Evolutionary conservation across 2,329 filamentous ascomycete species (phyloP).

Genomic region (Colletotrichum echinochloae): DNA sequence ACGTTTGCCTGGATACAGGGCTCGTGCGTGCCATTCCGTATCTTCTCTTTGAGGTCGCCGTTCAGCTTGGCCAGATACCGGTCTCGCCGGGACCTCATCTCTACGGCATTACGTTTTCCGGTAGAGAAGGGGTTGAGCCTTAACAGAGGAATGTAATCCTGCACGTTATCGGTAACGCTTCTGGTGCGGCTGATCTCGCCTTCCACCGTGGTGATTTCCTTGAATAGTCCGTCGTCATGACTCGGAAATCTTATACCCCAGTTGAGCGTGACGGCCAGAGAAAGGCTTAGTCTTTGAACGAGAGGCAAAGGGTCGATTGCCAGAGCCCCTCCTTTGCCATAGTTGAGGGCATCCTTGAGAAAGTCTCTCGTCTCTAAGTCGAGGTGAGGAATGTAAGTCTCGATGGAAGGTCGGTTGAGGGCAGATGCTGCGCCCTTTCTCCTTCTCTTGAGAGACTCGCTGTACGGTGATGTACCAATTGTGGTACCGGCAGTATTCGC

Average conservation of each 20-base stretch:
- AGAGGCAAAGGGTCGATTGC: conserved; percentile 72
- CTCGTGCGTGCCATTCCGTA: conserved; percentile 67
- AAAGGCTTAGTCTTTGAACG: conserved; percentile 73
- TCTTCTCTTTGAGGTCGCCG: conserved; percentile 41
- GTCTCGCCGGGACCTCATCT: conserved; percentile 42
- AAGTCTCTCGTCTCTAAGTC: conserved; percentile 66
- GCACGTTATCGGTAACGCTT: conserved; percentile 43
- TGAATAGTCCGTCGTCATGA: conserved; percentile 37
- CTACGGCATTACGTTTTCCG: conserved; percentile 27
- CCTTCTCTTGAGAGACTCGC: conserved; percentile 73
- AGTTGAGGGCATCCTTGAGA: conserved; percentile 70
- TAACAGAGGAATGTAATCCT: conserved; percentile 44
- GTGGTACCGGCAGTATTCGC: conserved; percentile 47
- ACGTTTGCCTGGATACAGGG: conserved; percentile 76
- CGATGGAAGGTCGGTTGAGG: conserved; percentile 72
- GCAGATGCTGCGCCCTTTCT: conserved; percentile 76
- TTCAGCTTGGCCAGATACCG: conserved; percentile 42
- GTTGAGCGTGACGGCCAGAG: conserved; percentile 73
- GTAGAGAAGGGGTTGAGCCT: conserved; percentile 39
- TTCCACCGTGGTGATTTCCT: conserved; percentile 44
- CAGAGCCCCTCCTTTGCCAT: conserved; percentile 64
- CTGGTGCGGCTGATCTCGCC: conserved; percentile 42
- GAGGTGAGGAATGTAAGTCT: conserved; percentile 70
- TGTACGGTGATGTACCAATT: conserved; percentile 77
- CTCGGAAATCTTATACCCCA: conserved; percentile 66